These are phyloP conservation scores for Flaveria trinervia DNA, from an alignment of 129 eudicot species.

Conservation along the genomic window DNA sequence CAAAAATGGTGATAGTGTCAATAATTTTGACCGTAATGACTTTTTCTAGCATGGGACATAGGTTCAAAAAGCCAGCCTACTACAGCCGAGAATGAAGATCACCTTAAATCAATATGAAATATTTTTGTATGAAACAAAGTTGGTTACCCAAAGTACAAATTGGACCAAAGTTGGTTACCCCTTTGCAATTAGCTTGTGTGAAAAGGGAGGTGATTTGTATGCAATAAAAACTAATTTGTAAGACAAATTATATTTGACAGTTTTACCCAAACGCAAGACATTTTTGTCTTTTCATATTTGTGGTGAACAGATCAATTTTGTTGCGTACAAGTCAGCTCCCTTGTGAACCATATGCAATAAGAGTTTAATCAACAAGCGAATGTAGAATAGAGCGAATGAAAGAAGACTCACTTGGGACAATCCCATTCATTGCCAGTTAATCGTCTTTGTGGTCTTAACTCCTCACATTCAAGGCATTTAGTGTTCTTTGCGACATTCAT, in stretches of 20 bases:
- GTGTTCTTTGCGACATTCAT: conserved; percentile 74
- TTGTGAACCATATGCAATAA: neutral
- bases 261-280: neutral
- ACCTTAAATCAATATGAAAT: neutral
- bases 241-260: neutral
- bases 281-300: neutral
- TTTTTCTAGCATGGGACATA: neutral
- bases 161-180: neutral
- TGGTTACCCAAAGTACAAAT: no score
- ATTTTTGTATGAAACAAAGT: neutral
- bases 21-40: neutral
- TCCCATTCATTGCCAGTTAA: conserved; percentile 88
- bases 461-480: conserved; percentile 78
- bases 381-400: conserved; percentile 21
- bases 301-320: neutral
- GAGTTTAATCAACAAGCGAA: conserved; percentile 10
- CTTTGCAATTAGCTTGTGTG: neutral
- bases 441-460: conserved; percentile 59
- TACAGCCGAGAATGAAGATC: neutral
- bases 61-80: neutral
- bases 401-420: conserved; percentile 75
- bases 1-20: neutral
- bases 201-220: conserved; percentile 3
- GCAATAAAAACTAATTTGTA: neutral
- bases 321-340: neutral